Conservation (phyloP, 2,329 filamentous ascomycete species). For the Claviceps sp. region DNA sequence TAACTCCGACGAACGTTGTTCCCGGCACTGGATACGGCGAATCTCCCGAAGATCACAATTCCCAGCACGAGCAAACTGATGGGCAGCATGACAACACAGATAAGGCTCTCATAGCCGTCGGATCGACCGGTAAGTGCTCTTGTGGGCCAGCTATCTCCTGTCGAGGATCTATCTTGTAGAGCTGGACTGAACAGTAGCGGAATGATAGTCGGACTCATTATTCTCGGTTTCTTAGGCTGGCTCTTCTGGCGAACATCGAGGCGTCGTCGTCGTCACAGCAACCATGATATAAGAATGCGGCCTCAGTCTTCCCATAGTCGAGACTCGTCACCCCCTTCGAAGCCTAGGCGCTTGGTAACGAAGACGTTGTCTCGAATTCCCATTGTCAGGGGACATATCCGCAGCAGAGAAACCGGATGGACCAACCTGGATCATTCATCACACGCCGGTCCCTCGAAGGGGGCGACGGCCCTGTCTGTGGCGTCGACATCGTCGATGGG, state of each 20-base stretch:
- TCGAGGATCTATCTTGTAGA: neutral
- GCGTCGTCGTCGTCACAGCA: slow-evolving; percentile 6
- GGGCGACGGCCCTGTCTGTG: slow-evolving; percentile 5
- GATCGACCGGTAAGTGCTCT: slow-evolving; percentile 9
- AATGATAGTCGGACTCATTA: slow-evolving; percentile 26
- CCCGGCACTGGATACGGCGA: neutral
- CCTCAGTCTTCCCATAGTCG: neutral
- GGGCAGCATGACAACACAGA: slow-evolving; percentile 4
- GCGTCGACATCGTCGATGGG: neutral
- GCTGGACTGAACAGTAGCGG: neutral
- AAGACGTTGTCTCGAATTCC: slow-evolving; percentile 18
- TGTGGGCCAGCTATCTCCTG: neutral
- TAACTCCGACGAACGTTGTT: neutral
- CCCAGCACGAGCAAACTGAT: slow-evolving; percentile 2
- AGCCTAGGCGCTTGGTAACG: slow-evolving; percentile 5
- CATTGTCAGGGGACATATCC: slow-evolving; percentile 21
- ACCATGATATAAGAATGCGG: slow-evolving; percentile 15
- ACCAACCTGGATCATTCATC: slow-evolving; percentile 19
- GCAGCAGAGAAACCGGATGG: slow-evolving; percentile 17
- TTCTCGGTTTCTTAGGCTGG: slow-evolving; percentile 31
- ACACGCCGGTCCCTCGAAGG: slow-evolving; percentile 9
- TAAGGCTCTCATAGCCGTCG: slow-evolving; percentile 11
- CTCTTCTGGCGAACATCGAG: slow-evolving; percentile 25
- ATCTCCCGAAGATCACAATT: neutral
- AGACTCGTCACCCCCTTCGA: neutral